These are phyloP conservation scores for Neospermospora avenae DNA, from an alignment of 2,329 filamentous ascomycete genomes.

Conservation along the genomic window DNA sequence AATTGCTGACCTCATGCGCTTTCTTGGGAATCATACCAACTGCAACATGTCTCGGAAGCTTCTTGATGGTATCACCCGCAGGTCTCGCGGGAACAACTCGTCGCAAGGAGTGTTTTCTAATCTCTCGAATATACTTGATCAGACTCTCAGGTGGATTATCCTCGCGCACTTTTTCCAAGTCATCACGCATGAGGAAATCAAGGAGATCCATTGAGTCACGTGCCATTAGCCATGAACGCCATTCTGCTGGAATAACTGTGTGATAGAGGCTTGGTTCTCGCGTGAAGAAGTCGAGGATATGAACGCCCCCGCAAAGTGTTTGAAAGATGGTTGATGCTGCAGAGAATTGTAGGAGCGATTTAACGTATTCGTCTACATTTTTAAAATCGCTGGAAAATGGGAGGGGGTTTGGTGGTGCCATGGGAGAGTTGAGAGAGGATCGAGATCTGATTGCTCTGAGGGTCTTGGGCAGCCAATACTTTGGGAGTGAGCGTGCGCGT, in stretches of 20 bases:
- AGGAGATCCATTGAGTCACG: conserved; percentile 73
- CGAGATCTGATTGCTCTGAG: background rate
- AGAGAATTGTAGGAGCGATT: conserved; percentile 73
- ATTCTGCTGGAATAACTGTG: conserved; percentile 70
- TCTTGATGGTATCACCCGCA: conserved; percentile 37
- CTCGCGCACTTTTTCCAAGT: conserved; percentile 47
- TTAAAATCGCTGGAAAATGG: conserved; percentile 48
- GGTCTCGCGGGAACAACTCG: conserved; percentile 53
- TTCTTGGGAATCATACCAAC: conserved; percentile 97
- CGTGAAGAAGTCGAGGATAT: conserved; percentile 95
- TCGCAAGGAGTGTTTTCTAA: conserved; percentile 66
- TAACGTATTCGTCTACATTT: conserved; percentile 72
- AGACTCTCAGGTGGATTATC: conserved; percentile 46
- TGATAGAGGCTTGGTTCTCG: conserved; percentile 79
- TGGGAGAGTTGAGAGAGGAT: conserved; percentile 7
- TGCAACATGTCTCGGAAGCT: conserved; percentile 67
- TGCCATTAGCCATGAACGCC: conserved; percentile 73
- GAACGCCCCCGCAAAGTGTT: conserved; percentile 92
- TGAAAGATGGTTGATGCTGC: conserved; percentile 73
- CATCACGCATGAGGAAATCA: conserved; percentile 76
- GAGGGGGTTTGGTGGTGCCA: conserved; percentile 30
- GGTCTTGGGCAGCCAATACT: background rate
- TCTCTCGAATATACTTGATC: conserved; percentile 66
- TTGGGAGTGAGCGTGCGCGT: background rate
- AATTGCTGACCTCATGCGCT: conserved; percentile 86